Percentiles rank a stretch among this genome's conserved stretches.
Conservation (phyloP, 352 stramenopile species). For the Globisporangium mamillatum region DNA sequence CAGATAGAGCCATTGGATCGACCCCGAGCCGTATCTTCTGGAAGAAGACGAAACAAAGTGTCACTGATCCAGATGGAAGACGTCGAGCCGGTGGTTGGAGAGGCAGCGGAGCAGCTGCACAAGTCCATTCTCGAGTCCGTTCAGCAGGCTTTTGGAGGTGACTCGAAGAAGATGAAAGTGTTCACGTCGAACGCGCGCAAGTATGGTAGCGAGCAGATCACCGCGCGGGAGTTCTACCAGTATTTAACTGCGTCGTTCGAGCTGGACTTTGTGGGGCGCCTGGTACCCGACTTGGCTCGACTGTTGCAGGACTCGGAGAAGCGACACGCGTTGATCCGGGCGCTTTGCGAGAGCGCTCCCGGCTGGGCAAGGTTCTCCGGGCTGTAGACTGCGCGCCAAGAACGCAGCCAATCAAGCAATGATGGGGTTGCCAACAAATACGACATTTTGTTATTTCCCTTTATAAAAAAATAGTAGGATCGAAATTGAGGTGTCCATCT, state of each 20-base stretch:
- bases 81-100: constrained; percentile 79
- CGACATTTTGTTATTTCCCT: constrained; percentile 2
- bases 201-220: constrained; percentile 83
- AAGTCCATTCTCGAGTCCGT: constrained; percentile 83
- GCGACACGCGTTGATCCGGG: constrained; percentile 75
- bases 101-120: constrained; percentile 77
- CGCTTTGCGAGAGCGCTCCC: constrained; percentile 79
- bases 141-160: constrained; percentile 62
- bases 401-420: not conserved
- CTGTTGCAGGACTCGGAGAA: constrained; percentile 84
- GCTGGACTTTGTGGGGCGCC: constrained; percentile 81
- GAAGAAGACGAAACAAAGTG: constrained; percentile 44
- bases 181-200: constrained; percentile 85
- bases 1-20: constrained; percentile 24
- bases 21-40: constrained; percentile 34
- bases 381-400: constrained; percentile 31
- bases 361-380: constrained; percentile 84
- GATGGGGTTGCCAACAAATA: not conserved
- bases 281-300: constrained; percentile 82
- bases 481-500: not conserved
- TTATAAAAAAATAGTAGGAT: constrained; percentile 1
- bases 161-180: constrained; percentile 83
- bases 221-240: constrained; percentile 85
- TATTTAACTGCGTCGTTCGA: constrained; percentile 89
- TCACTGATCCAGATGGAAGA: constrained; percentile 65